Conservation (phyloP, 2,329 filamentous ascomycete genomes). For the Colletotrichum tabaci region DNA sequence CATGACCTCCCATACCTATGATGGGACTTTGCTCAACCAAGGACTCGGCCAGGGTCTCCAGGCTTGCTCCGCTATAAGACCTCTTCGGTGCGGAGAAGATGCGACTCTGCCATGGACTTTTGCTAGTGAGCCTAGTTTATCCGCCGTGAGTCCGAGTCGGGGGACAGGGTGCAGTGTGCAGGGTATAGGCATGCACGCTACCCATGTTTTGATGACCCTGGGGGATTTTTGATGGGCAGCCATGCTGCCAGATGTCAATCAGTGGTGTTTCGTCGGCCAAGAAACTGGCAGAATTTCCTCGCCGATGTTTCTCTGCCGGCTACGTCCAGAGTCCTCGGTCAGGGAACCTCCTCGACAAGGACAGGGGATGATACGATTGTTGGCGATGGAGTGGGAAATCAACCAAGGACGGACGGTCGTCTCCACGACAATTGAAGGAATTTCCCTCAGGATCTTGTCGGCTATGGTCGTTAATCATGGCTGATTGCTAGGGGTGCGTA, state of each 20-base stretch:
- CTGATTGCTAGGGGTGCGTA: constrained; percentile 8
- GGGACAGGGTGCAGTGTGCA: not conserved
- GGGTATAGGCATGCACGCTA: constrained; percentile 11
- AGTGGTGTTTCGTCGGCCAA: constrained; percentile 5
- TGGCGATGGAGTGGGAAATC: not conserved
- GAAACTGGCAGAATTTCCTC: constrained; percentile 1
- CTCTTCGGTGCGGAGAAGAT: constrained; percentile 38
- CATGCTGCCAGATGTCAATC: constrained; percentile 6
- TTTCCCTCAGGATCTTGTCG: constrained; percentile 15
- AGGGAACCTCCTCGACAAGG: not conserved
- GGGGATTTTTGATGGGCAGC: not conserved
- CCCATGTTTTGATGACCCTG: not conserved
- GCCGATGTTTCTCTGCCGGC: not conserved
- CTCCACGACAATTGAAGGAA: not conserved
- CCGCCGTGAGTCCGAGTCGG: constrained; percentile 28
- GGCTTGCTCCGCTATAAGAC: constrained; percentile 31
- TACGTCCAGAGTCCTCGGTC: not conserved
- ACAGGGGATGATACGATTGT: not conserved
- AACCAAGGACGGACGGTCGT: not conserved
- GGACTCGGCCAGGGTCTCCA: constrained; percentile 34
- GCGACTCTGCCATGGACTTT: constrained; percentile 32
- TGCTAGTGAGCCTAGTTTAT: constrained; percentile 39
- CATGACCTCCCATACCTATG: constrained; percentile 11
- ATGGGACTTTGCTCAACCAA: constrained; percentile 11
- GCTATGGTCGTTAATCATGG: not conserved